phyloP scores from a whole-genome alignment of 108 stramenopile genomes.

The Cyclotella cryptica region DNA sequence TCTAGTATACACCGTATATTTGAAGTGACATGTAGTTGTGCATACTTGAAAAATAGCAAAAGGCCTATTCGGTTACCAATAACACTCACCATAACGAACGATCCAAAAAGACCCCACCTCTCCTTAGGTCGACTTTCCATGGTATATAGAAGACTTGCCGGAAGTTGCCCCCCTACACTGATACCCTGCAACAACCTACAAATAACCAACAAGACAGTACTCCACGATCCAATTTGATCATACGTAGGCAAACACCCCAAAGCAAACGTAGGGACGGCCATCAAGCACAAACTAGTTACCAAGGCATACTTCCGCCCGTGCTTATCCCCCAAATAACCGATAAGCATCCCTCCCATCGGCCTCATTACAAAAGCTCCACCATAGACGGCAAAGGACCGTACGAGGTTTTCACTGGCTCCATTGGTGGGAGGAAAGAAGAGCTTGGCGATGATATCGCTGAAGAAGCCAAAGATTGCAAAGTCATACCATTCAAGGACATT shows the following conservation, averaged over 20 bases:
- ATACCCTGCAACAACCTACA: slow-evolving; percentile 74
- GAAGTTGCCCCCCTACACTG: slow-evolving; percentile 71
- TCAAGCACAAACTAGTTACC: slow-evolving; percentile 59
- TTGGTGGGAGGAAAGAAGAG: slow-evolving; percentile 53
- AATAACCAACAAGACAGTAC: slow-evolving; percentile 57
- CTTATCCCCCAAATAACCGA: slow-evolving; percentile 72
- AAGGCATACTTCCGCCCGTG: slow-evolving; percentile 73
- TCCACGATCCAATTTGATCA: slow-evolving; percentile 47
- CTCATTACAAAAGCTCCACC: slow-evolving; percentile 77
- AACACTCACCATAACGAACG: slow-evolving; percentile 14
- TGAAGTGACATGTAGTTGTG: slow-evolving; percentile 9
- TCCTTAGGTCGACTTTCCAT: slow-evolving; percentile 33
- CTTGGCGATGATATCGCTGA: slow-evolving; percentile 38
- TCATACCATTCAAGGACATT: slow-evolving; percentile 65
- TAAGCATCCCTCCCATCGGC: slow-evolving; percentile 70
- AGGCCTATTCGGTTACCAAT: not conserved
- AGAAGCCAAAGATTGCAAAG: slow-evolving; percentile 60
- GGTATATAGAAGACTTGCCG: slow-evolving; percentile 65
- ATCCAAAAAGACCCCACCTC: slow-evolving; percentile 8
- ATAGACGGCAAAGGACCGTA: slow-evolving; percentile 63
- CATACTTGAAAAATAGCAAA: not conserved
- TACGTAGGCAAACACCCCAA: slow-evolving; percentile 84
- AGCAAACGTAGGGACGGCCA: slow-evolving; percentile 70
- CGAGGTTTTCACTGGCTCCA: slow-evolving; percentile 22
- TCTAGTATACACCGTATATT: not conserved